A percentile compares a stretch with the other conserved stretches of the same genome.
phyloP scores from a whole-genome alignment of 148 eudicot genomes.

The Heliosperma pusillum region DNA sequence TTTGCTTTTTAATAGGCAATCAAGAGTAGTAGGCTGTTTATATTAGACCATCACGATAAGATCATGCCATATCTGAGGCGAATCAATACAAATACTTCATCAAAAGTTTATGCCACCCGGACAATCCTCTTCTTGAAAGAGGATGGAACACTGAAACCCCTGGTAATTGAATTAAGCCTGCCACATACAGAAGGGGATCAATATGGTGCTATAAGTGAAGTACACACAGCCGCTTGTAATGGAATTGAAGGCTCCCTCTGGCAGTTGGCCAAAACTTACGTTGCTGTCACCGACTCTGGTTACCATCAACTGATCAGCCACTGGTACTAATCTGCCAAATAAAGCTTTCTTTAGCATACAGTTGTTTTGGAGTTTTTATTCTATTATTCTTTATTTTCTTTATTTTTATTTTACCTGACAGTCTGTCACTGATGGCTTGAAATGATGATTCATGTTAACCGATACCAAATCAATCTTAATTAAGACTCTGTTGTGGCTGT shows the following conservation, averaged over 20 bases:
- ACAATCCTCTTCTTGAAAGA: slow-evolving; percentile 57
- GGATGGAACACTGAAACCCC: slow-evolving; percentile 66
- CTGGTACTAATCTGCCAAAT: slow-evolving; percentile 45
- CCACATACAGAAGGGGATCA: slow-evolving; percentile 55
- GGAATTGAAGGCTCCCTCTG: slow-evolving; percentile 56
- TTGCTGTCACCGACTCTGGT: slow-evolving; percentile 69
- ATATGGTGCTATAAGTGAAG: slow-evolving; percentile 48
- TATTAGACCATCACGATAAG: slow-evolving; percentile 65
- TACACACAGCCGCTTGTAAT: slow-evolving; percentile 45
- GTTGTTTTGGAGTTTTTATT: background rate
- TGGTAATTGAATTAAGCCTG: slow-evolving; percentile 65
- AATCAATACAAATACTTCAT: slow-evolving; percentile 45
- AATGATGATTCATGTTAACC: background rate
- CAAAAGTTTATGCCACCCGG: slow-evolving; percentile 65
- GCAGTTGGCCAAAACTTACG: slow-evolving; percentile 87
- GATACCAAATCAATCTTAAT: background rate
- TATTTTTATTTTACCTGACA: background rate
- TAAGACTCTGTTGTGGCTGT: background rate
- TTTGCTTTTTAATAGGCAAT: slow-evolving; percentile 38
- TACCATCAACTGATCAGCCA: slow-evolving; percentile 81
- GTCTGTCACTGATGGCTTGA: too few relatives aligned
- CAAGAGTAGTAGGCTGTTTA: slow-evolving; percentile 45
- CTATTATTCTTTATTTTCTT: background rate
- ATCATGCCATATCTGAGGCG: slow-evolving; percentile 61
- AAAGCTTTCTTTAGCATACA: background rate